Percentiles rank a stretch among this genome's conserved stretches.
Evolutionary conservation across 805 yeast genomes (phyloP).

Genomic region (Saccharomycopsis schoenii): DNA sequence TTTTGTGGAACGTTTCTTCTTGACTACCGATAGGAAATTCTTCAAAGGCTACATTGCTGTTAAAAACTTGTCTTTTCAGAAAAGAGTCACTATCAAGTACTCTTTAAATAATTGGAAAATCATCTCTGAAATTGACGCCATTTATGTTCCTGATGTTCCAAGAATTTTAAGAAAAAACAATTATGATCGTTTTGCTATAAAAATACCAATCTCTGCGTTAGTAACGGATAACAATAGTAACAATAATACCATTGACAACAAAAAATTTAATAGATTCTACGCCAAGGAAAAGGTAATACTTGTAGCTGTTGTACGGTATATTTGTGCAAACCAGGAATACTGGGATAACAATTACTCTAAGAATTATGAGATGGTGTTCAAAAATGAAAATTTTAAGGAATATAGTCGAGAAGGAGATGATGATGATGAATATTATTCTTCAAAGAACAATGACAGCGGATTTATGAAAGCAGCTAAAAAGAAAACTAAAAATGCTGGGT

Average conservation of each 20-base stretch:
- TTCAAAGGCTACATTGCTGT: conserved; percentile 73
- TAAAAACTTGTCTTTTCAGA: conserved; percentile 59
- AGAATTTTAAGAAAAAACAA: conserved; percentile 36
- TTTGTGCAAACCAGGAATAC: conserved; percentile 37
- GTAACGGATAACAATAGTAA: conserved; percentile 25
- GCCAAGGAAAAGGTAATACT: conserved; percentile 21
- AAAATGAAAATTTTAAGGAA: conserved; percentile 7
- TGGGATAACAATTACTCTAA: conserved; percentile 69
- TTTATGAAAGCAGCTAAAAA: not conserved
- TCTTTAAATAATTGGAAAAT: conserved; percentile 75
- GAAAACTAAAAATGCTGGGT: not conserved
- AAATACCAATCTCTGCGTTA: conserved; percentile 39
- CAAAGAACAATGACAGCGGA: not conserved
- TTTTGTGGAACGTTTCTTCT: conserved; percentile 54
- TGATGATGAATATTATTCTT: not conserved
- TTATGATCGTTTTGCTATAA: conserved; percentile 67
- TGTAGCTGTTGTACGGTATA: conserved; percentile 50
- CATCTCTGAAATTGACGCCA: conserved; percentile 56
- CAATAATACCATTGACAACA: not conserved
- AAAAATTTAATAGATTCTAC: not conserved
- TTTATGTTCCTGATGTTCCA: conserved; percentile 48
- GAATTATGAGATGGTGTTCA: conserved; percentile 43
- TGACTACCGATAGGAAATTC: conserved; percentile 46
- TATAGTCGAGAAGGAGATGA: not conserved
- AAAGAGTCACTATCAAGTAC: conserved; percentile 60